Evolutionary conservation across 1,139 yeast genomes (phyloP).

Genomic region (Magnusiomyces tetraspermus): DNA sequence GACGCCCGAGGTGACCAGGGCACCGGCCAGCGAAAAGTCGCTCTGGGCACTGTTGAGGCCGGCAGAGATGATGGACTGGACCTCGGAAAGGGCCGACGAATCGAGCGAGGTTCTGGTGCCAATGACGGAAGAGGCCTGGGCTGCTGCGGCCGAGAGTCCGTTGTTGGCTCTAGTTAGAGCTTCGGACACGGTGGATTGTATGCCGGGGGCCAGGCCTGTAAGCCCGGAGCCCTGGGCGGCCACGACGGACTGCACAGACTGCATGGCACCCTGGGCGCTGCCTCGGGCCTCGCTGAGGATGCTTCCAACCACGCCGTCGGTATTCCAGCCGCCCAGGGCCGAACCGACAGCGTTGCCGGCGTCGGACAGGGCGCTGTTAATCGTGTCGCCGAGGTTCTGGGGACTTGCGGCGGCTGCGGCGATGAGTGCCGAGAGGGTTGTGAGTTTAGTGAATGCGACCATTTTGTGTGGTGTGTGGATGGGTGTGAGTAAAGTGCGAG

Average conservation of each 20-base stretch:
- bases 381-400: neutral
- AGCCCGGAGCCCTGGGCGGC: neutral
- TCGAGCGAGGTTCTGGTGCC: neutral
- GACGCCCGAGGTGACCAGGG: neutral
- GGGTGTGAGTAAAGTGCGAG: too few relatives aligned
- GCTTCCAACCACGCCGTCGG: neutral
- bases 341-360: neutral
- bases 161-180: conserved; percentile 41
- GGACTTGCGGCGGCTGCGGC: neutral
- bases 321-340: neutral
- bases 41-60: neutral
- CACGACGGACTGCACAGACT: conserved; percentile 2
- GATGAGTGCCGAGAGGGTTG: neutral
- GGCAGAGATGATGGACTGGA: neutral
- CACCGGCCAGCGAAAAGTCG: neutral
- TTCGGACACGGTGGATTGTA: conserved; percentile 24
- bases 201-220: neutral
- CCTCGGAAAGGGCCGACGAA: neutral
- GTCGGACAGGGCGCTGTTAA: neutral
- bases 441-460: neutral
- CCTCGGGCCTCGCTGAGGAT: neutral
- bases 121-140: conserved; percentile 1
- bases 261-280: neutral
- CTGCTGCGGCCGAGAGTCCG: conserved; percentile 8
- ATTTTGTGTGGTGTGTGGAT: too few relatives aligned